Evolutionary conservation across 352 stramenopile genomes (phyloP).

Genomic region (Peronospora farinosa): DNA sequence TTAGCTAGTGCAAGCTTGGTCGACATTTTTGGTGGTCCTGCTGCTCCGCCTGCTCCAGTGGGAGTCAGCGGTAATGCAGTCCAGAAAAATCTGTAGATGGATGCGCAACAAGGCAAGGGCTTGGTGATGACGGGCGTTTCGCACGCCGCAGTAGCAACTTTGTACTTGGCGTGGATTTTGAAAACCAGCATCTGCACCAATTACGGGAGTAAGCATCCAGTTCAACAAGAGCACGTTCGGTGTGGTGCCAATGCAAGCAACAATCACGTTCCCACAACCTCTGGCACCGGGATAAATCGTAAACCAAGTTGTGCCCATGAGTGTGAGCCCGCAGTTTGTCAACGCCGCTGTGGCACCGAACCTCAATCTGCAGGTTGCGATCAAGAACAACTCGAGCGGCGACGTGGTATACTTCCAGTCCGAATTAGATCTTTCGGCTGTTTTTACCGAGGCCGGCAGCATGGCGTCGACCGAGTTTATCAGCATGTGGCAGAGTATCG

Average conservation of each 20-base stretch:
- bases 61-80: conserved; percentile 36
- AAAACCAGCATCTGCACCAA: conserved; percentile 87
- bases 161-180: conserved; percentile 65
- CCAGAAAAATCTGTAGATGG: conserved; percentile 71
- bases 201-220: conserved; percentile 91
- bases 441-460: conserved; percentile 84
- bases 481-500: conserved; percentile 93
- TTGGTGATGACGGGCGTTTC: conserved; percentile 85
- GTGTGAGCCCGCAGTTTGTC: conserved; percentile 73
- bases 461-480: conserved; percentile 93
- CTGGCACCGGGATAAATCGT: conserved; percentile 66
- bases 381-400: conserved; percentile 94
- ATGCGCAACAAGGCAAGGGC: conserved; percentile 78
- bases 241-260: conserved; percentile 88
- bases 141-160: conserved; percentile 57
- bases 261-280: conserved; percentile 74
- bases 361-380: conserved; percentile 90
- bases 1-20: conserved; percentile 42
- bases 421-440: conserved; percentile 84
- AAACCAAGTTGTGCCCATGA: conserved; percentile 68
- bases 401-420: conserved; percentile 95
- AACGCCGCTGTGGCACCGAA: conserved; percentile 69
- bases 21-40: conserved; percentile 91
- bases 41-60: no score
- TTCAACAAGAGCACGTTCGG: conserved; percentile 98